Evolutionary conservation across 2,329 filamentous ascomycete species (phyloP).

Genomic region (Cordyceps cicadae): DNA sequence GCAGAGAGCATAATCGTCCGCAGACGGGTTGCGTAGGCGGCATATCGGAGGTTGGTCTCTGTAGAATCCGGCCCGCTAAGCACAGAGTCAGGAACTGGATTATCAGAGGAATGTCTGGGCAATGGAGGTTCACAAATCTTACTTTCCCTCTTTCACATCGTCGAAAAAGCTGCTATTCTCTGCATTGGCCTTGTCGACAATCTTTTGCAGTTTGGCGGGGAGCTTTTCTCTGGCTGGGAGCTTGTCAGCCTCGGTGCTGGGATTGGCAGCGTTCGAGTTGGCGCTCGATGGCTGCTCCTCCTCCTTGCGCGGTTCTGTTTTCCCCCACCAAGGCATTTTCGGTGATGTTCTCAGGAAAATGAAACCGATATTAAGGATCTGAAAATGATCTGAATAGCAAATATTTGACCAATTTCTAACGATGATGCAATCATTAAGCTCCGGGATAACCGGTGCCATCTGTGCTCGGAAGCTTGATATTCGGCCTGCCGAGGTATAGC

Average conservation of each 20-base stretch:
- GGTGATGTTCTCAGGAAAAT: neutral
- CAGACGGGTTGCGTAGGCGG: conserved; percentile 78
- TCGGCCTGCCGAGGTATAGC: conserved; percentile 9
- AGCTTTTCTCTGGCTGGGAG: conserved; percentile 44
- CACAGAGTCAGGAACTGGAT: conserved; percentile 14
- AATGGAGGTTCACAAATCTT: conserved; percentile 29
- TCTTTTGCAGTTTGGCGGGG: conserved; percentile 45
- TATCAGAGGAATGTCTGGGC: neutral
- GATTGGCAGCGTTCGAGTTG: conserved; percentile 12
- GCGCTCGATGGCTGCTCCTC: conserved; percentile 16
- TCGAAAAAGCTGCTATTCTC: conserved; percentile 66
- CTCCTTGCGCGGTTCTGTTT: conserved; percentile 25
- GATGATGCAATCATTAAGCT: neutral
- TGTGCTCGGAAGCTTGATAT: neutral
- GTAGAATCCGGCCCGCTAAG: conserved; percentile 59
- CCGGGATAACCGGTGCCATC: neutral
- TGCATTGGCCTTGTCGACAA: conserved; percentile 48
- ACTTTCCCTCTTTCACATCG: conserved; percentile 71
- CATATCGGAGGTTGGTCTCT: conserved; percentile 79
- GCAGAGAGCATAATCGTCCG: conserved; percentile 82
- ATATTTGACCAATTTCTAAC: neutral
- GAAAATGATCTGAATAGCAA: neutral
- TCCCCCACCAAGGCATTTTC: conserved; percentile 36
- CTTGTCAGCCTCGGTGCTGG: conserved; percentile 32
- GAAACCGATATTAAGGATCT: neutral